Evolutionary conservation across 1,284 basidiomycete species (phyloP), one percentile per base, ranked within the genome.

Genomic region (Fomitopsis betulina): DNA sequence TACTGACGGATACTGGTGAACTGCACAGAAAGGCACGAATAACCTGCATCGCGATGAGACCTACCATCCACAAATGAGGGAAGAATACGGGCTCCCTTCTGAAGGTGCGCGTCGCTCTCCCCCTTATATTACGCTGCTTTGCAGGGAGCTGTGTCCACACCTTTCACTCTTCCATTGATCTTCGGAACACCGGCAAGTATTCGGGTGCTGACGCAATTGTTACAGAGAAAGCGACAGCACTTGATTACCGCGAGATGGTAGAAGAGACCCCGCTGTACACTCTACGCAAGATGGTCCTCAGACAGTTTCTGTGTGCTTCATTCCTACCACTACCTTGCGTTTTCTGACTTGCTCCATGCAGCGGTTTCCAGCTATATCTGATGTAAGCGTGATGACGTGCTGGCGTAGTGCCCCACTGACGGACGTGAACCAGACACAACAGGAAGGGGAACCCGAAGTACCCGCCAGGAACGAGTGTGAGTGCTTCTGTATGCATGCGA

Each of bases 221-320:
- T 9, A 30, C 35, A 51, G 33, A 33, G 17, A 51, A 63, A 9
- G 70, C 73, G 6, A 68, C 63, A 0, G 55, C 59, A n/a, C 67
- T 70, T 60, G 70, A 75, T 60, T 75, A 75, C 60, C 66, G 67
- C 53, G 71, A 73, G 38, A 59, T 72, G 17, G 55, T 76, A 15
- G 75, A 72, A 33, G 75, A 90, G 65, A 84, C 86, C 10, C 87
- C 87, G 1, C 63, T 82, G 5, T 85, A 75, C 71, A 80, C 80
- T 51, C 71, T 87, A 39, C 69, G 73, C 70, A 79, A 79, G 71
- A 70, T 85, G 63, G 60, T 85, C 54, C 64, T 84, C 23, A 79
- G 83, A 64, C 73, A 84, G 67, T 73, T 80, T 56, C 62, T 82
- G 70, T 72, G 53, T 59, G 70, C 35, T 65, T 4, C 37, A 27